These are phyloP conservation scores for Rhodotorula sp. DNA, from an alignment of 1,284 basidiomycete species.

Conservation along the genomic window DNA sequence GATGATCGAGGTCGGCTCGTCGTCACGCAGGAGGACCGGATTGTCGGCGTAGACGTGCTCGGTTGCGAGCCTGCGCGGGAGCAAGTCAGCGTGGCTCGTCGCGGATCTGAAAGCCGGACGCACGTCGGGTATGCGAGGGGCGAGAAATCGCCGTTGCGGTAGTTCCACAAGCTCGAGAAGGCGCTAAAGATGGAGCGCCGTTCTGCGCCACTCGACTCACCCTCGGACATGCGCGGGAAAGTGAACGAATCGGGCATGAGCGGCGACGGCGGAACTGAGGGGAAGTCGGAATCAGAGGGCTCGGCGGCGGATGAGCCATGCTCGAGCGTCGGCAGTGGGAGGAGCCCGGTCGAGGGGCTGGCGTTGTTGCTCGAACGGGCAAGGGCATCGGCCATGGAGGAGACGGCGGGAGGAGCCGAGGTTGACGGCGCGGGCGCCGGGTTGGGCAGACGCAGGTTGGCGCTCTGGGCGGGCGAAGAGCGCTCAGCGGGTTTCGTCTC, in stretches of 20 bases:
- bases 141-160: conserved; percentile 58
- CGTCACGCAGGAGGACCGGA: conserved; percentile 90
- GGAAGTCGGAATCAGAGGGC: conserved; percentile 21
- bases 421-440: neutral
- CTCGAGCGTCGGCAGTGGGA: neutral
- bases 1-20: conserved; percentile 97
- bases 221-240: conserved; percentile 51
- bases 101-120: conserved; percentile 44
- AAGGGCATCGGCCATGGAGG: conserved; percentile 28
- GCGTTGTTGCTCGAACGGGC: conserved; percentile 2
- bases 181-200: conserved; percentile 81
- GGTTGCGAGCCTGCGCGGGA: conserved; percentile 51
- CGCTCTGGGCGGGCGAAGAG: conserved; percentile 8
- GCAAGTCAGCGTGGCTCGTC: neutral
- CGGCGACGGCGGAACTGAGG: conserved; percentile 43
- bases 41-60: conserved; percentile 96
- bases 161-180: conserved; percentile 78
- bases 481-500: neutral
- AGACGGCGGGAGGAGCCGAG: neutral
- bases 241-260: conserved; percentile 25
- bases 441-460: too few relatives aligned
- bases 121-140: conserved; percentile 61
- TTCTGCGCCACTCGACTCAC: conserved; percentile 60
- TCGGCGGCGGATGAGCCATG: conserved; percentile 5
- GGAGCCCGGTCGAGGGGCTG: neutral